Evolutionary conservation across 2,329 filamentous ascomycete genomes (phyloP), one percentile per base, ranked within the genome.

Genomic region (Alternaria metachromatica): DNA sequence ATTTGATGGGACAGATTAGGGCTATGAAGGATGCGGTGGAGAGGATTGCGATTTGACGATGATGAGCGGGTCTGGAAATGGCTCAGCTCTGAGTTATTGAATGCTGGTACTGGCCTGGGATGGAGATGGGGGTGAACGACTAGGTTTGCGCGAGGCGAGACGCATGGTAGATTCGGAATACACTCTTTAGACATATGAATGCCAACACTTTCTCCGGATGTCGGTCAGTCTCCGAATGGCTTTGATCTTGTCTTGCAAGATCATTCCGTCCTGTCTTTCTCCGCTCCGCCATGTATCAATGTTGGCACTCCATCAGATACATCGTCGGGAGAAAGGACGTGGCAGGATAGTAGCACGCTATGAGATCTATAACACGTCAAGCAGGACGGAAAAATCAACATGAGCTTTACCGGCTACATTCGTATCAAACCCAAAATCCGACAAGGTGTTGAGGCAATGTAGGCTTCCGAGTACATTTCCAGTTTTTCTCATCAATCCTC

Each of bases 381-480:
- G 15, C 30, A 37, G 13, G 30, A 9, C 6, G 3, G 6, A n/a
- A 37, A 37, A 4, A 0, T 37, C 0, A 8, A 2, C 13, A 15
- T 3, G 30, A 15, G 13, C 13, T 15, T 13, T 37, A 9, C 30
- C 13, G 13, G 1, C 30, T 37, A 37, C 30, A 37, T n/a, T 15
- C 6, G 7, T 8, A 8, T 5, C 1, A 37, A 4, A 15, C 0
- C 30, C 2, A 15, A 5, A 9, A 13, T 37, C 1, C 2, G 0
- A 37, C 28, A 37, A 15, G 30, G 1, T 37, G 30, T 3, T 8
- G 30, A 15, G 13, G 3, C 30, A 37, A 15, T 8, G 30, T 37
- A 37, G 30, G 6, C 28, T 13, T 2, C 28, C 6, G 28, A 33
- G 28, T 33, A 33, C 5, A 33, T 6, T 33, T 13, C 2, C 3